These are phyloP conservation scores for Boletus tylopilopsis DNA, from an alignment of 768 basidiomycete species.

Conservation along the genomic window DNA sequence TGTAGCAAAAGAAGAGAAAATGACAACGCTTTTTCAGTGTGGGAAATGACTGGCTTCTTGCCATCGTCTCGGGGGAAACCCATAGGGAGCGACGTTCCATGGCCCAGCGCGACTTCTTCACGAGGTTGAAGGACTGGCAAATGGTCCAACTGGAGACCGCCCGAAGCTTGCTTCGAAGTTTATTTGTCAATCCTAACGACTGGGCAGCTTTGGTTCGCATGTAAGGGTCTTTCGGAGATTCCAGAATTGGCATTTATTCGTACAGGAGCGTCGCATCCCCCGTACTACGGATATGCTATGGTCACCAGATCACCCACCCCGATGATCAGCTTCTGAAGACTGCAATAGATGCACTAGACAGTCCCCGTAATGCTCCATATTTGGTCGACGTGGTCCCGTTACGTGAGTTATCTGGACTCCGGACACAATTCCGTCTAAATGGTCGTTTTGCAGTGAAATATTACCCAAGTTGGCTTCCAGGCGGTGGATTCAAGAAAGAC, in stretches of 20 bases:
- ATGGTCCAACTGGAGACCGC: conserved; percentile 6
- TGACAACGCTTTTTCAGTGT: not conserved
- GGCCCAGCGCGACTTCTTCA: conserved; percentile 10
- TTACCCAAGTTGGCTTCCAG: conserved; percentile 16
- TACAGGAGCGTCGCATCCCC: conserved; percentile 1
- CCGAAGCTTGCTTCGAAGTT: not conserved
- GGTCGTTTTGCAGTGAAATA: conserved; percentile 3
- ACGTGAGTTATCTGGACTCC: not conserved
- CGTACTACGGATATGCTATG: conserved; percentile 2
- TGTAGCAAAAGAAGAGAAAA: not conserved
- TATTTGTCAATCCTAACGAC: not conserved
- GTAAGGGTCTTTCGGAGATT: not conserved
- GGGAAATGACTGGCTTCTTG: conserved; percentile 1
- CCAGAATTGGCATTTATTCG: not conserved
- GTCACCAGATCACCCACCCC: not conserved
- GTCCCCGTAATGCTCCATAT: not conserved
- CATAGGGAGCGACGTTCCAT: conserved; percentile 9
- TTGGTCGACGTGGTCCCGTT: conserved; percentile 9
- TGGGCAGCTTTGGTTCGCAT: conserved; percentile 3
- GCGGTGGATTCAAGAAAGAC: conserved; percentile 7
- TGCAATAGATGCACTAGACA: conserved; percentile 1
- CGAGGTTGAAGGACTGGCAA: conserved; percentile 15
- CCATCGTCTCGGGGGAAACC: conserved; percentile 2
- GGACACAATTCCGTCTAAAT: not conserved
- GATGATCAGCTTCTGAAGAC: conserved; percentile 6